These are phyloP conservation scores for Hypocreales sp. DNA, from an alignment of 2,329 filamentous ascomycete genomes.

Conservation along the genomic window DNA sequence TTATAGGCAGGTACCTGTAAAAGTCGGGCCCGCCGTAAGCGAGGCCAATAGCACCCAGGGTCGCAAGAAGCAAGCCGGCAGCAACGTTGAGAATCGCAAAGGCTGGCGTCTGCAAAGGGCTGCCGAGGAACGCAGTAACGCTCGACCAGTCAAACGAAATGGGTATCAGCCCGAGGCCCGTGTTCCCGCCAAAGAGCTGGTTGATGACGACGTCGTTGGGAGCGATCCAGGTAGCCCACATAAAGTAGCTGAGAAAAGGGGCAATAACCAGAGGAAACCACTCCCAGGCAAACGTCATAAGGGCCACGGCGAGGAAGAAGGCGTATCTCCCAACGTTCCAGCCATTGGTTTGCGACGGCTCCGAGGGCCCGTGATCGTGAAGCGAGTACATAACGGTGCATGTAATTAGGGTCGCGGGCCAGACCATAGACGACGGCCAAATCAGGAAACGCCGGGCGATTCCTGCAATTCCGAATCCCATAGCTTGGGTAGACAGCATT, in stretches of 20 bases:
- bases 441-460: conserved; percentile 42
- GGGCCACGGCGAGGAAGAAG: conserved; percentile 37
- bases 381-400: conserved; percentile 47
- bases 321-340: conserved; percentile 43
- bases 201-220: conserved; percentile 47
- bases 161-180: conserved; percentile 45
- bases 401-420: conserved; percentile 45
- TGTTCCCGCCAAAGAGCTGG: conserved; percentile 47
- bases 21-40: conserved; percentile 34
- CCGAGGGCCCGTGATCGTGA: conserved; percentile 40
- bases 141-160: conserved; percentile 54
- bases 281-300: conserved; percentile 37
- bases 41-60: conserved; percentile 33
- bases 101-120: conserved; percentile 41
- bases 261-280: conserved; percentile 44
- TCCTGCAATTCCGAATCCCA: conserved; percentile 48
- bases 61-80: conserved; percentile 33
- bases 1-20: conserved; percentile 39
- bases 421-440: conserved; percentile 48
- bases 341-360: conserved; percentile 34
- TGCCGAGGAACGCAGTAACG: conserved; percentile 37
- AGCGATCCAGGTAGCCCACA: conserved; percentile 45
- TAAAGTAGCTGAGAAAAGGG: conserved; percentile 41
- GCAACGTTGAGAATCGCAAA: conserved; percentile 45
- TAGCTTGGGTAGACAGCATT: conserved; percentile 43